Percentiles rank a stretch among this genome's conserved stretches.
Evolutionary conservation across 2,329 filamentous ascomycete genomes (phyloP).

Genomic region (Colletotrichum sojae): DNA sequence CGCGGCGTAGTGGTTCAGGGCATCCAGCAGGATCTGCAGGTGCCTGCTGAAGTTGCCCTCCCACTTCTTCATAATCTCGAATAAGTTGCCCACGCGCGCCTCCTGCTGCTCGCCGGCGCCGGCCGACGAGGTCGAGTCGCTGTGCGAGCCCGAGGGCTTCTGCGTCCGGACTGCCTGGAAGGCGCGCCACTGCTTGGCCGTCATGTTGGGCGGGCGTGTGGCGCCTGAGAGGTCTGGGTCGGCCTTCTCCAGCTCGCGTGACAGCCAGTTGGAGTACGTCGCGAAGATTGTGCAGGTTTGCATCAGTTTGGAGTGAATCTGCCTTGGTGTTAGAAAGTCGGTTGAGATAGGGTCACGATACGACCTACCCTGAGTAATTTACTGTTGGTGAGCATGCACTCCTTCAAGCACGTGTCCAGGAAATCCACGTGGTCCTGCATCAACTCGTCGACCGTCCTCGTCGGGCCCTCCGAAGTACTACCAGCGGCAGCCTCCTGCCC

Average conservation of each 20-base stretch:
- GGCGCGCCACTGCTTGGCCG: slow-evolving; percentile 71
- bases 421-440: slow-evolving; percentile 99
- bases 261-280: slow-evolving; percentile 88
- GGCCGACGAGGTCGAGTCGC: slow-evolving; percentile 53
- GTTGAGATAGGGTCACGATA: background rate
- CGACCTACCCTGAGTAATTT: slow-evolving; percentile 86
- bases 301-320: slow-evolving; percentile 99
- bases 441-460: slow-evolving; percentile 91
- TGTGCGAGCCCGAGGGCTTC: slow-evolving; percentile 51
- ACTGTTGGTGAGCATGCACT: slow-evolving; percentile 98
- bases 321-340: slow-evolving; percentile 41
- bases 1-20: slow-evolving; percentile 95
- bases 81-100: slow-evolving; percentile 79
- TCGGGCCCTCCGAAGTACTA: slow-evolving; percentile 51
- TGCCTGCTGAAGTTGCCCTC: slow-evolving; percentile 94
- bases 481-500: slow-evolving; percentile 41
- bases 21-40: slow-evolving; percentile 93
- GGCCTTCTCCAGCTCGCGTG: slow-evolving; percentile 85
- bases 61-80: slow-evolving; percentile 91
- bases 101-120: slow-evolving; percentile 55
- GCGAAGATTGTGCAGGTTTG: slow-evolving; percentile 96
- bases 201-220: slow-evolving; percentile 72
- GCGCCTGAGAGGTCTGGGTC: slow-evolving; percentile 81
- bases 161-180: slow-evolving; percentile 66
- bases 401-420: slow-evolving; percentile 95